These are phyloP conservation scores for Arthrobotrys pseudoclavata DNA, from an alignment of 2,329 filamentous ascomycete species.

Conservation along the genomic window DNA sequence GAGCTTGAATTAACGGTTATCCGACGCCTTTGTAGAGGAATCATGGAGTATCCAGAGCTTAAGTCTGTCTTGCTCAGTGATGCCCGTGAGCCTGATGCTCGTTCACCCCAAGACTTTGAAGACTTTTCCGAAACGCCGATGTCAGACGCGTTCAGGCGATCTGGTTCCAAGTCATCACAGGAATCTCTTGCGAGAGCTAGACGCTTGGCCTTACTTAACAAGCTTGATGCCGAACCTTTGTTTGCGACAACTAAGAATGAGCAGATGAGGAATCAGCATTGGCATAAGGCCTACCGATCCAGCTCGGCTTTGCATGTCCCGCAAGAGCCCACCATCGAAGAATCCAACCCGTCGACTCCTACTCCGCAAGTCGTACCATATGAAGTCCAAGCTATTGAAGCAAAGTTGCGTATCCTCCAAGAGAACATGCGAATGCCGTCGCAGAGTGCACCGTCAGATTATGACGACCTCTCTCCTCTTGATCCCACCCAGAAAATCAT, in stretches of 20 bases:
- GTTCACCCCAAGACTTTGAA: conserved; percentile 13
- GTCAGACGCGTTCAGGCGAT: conserved; percentile 6
- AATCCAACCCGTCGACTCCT: conserved; percentile 17
- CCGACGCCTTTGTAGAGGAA: conserved; percentile 24
- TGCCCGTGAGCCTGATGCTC: conserved; percentile 1
- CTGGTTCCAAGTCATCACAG: conserved; percentile 6
- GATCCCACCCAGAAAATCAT: conserved; percentile 10
- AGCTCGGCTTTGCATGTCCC: conserved; percentile 10
- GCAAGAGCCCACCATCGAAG: conserved; percentile 13
- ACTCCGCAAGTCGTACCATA: conserved; percentile 10
- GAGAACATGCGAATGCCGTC: conserved; percentile 27
- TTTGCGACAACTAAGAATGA: conserved; percentile 49
- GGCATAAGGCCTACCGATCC: conserved; percentile 36
- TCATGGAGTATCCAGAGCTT: conserved; percentile 25
- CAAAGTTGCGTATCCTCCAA: conserved; percentile 9
- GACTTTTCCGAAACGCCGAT: neutral
- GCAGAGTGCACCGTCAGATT: neutral
- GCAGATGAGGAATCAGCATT: conserved; percentile 47
- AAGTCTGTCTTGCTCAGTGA: neutral
- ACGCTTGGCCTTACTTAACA: conserved; percentile 29
- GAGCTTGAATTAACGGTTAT: conserved; percentile 46
- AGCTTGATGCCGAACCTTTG: conserved; percentile 39
- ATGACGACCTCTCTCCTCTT: conserved; percentile 10
- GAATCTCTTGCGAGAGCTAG: conserved; percentile 20
- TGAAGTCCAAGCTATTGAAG: conserved; percentile 22